A percentile compares a stretch with the other conserved stretches of the same genome.
These are phyloP conservation scores for Tolypocladium inflatum DNA, from an alignment of 2,329 filamentous ascomycete genomes.

Conservation along the genomic window DNA sequence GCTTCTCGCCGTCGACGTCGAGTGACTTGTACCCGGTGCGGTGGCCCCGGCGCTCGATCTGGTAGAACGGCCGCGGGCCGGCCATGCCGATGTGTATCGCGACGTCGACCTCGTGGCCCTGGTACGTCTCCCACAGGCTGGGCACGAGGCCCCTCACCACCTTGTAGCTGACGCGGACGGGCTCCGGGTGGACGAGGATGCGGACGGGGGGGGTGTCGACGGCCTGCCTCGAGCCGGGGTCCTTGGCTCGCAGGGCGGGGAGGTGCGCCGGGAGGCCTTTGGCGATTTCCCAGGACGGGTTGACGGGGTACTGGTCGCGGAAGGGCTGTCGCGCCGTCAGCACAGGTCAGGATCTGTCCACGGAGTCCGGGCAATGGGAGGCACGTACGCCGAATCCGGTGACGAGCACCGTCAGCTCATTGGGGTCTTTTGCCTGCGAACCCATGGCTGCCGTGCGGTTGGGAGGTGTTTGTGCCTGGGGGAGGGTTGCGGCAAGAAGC, in stretches of 20 bases:
- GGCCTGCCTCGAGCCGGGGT: conserved; percentile 18
- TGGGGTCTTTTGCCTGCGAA: conserved; percentile 23
- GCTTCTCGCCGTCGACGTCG: conserved; percentile 58
- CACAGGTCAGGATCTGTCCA: neutral
- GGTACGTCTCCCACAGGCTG: conserved; percentile 41
- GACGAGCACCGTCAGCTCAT: conserved; percentile 49
- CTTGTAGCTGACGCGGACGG: conserved; percentile 64
- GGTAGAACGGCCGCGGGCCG: conserved; percentile 52
- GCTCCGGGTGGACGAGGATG: conserved; percentile 54
- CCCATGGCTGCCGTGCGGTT: conserved; percentile 17
- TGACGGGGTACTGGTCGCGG: conserved; percentile 58
- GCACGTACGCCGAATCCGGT: conserved; percentile 51
- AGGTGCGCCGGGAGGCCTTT: conserved; percentile 56
- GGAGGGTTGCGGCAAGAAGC: neutral
- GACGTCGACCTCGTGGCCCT: conserved; percentile 45
- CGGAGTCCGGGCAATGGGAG: neutral
- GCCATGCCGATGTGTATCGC: conserved; percentile 78
- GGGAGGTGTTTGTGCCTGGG: neutral
- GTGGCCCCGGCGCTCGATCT: conserved; percentile 60
- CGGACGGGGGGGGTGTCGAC: conserved; percentile 38
- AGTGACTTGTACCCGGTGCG: conserved; percentile 60
- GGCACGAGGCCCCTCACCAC: conserved; percentile 56
- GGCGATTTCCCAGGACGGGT: conserved; percentile 76
- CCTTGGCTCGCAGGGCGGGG: conserved; percentile 37
- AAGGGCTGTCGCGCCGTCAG: conserved; percentile 52